phyloP scores from a whole-genome alignment of 257 asterid species.

The Solanum appendiculatum region DNA sequence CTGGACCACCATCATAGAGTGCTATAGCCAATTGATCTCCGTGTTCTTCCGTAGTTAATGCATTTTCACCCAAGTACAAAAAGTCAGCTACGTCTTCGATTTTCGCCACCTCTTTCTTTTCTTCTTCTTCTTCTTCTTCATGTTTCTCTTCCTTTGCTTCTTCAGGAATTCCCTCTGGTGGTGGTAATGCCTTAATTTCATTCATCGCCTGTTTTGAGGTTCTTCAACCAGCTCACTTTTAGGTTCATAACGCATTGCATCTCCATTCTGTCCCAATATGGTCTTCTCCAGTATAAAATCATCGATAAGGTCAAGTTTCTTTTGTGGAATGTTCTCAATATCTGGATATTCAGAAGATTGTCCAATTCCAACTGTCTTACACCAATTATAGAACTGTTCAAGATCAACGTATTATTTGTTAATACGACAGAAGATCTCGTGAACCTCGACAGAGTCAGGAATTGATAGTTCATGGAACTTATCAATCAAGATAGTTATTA shows the following conservation, averaged over 20 bases:
- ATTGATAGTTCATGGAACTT: too few relatives aligned
- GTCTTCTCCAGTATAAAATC: too few relatives aligned
- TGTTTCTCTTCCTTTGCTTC: constrained; percentile 10
- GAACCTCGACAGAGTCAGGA: too few relatives aligned
- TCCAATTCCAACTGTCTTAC: constrained; percentile 48
- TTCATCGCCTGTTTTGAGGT: constrained; percentile 35
- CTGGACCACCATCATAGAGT: constrained; percentile 40
- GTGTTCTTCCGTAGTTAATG: constrained; percentile 39
- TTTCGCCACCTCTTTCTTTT: constrained; percentile 10
- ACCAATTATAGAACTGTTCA: constrained; percentile 60
- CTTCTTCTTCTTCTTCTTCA: too few relatives aligned
- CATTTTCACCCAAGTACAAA: constrained; percentile 52
- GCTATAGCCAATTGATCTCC: constrained; percentile 66
- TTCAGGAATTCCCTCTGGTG: constrained; percentile 36
- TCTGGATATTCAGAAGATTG: constrained; percentile 79
- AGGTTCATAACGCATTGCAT: too few relatives aligned
- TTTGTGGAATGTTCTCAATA: constrained; percentile 59
- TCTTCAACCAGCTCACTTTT: too few relatives aligned
- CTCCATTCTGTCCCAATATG: too few relatives aligned
- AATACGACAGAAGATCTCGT: too few relatives aligned
- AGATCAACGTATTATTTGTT: too few relatives aligned
- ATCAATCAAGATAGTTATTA: constrained; percentile 46
- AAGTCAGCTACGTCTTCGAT: constrained; percentile 46
- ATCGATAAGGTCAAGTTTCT: constrained; percentile 74
- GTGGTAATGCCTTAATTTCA: constrained; percentile 59